Evolutionary conservation across 75 land plant genomes (phyloP).

Genomic region (Picea sitchensis): DNA sequence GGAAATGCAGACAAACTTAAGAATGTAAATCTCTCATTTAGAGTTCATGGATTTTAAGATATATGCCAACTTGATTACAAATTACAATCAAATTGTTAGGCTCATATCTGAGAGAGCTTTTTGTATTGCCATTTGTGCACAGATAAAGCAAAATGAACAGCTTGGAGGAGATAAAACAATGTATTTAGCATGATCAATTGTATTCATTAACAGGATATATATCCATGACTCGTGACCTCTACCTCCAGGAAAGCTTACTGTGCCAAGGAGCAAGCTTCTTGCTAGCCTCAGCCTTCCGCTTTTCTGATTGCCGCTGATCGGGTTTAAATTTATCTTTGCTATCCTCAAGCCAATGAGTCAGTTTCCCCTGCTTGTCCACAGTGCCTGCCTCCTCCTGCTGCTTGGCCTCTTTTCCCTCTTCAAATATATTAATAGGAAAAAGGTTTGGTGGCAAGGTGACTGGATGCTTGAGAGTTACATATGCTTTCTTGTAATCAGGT

Average conservation of each 20-base stretch:
- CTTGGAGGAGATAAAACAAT: too few relatives aligned
- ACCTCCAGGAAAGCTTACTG: slow-evolving; percentile 11
- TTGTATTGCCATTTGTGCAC: too few relatives aligned
- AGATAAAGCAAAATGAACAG: too few relatives aligned
- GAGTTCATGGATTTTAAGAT: too few relatives aligned
- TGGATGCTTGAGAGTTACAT: slow-evolving; percentile 66
- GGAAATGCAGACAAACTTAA: too few relatives aligned
- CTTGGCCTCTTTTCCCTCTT: slow-evolving; percentile 33
- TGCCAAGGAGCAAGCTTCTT: slow-evolving; percentile 1
- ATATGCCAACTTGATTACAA: too few relatives aligned
- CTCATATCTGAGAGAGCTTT: too few relatives aligned
- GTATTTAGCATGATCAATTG: too few relatives aligned
- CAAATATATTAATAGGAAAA: slow-evolving; percentile 53
- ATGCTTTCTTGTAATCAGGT: slow-evolving; percentile 88
- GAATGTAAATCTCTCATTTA: too few relatives aligned
- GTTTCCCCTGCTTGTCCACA: neutral
- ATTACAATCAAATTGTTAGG: too few relatives aligned
- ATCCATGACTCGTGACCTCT: neutral
- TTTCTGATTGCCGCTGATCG: neutral
- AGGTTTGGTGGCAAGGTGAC: slow-evolving; percentile 54
- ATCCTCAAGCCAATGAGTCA: slow-evolving; percentile 18
- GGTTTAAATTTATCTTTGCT: neutral
- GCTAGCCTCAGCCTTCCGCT: neutral
- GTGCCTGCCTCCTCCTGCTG: slow-evolving; percentile 6
- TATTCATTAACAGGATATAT: too few relatives aligned